Conservation (phyloP, 2,329 filamentous ascomycete genomes). For the Dothidotthia symphoricarpi region DNA sequence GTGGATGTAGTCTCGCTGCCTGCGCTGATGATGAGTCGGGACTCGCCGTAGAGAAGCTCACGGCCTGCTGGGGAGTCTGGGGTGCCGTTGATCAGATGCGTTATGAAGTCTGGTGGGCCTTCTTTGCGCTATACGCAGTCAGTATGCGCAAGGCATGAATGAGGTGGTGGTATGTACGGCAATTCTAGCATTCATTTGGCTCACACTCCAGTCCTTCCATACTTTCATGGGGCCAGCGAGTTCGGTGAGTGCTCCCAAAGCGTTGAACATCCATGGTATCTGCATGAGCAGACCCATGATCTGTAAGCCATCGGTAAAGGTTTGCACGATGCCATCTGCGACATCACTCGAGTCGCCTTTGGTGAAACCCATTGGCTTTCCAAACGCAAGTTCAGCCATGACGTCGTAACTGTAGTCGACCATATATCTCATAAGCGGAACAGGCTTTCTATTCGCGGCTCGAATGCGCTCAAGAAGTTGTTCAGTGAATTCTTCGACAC, state of each 20-base stretch:
- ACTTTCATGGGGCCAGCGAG: conserved; percentile 27
- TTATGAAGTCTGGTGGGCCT: conserved; percentile 21
- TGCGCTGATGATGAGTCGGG: conserved; percentile 33
- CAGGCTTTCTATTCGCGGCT: conserved; percentile 19
- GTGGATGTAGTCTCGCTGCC: conserved; percentile 51
- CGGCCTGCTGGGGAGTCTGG: conserved; percentile 12
- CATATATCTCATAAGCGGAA: conserved; percentile 45
- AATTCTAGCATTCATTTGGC: conserved; percentile 23
- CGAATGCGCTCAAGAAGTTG: conserved; percentile 19
- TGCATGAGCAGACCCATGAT: conserved; percentile 26
- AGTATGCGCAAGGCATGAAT: neutral
- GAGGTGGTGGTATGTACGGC: conserved; percentile 10
- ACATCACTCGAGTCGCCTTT: conserved; percentile 36
- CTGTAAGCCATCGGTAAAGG: conserved; percentile 31
- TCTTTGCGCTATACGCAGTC: conserved; percentile 11
- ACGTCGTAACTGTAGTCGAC: conserved; percentile 48
- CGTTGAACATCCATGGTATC: conserved; percentile 32
- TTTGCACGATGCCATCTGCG: conserved; percentile 23
- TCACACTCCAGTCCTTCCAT: conserved; percentile 26
- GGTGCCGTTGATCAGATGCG: conserved; percentile 24
- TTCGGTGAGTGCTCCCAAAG: conserved; percentile 16
- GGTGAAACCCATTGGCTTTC: conserved; percentile 41
- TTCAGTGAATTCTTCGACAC: conserved; percentile 25
- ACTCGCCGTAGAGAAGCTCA: conserved; percentile 28
- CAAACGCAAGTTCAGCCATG: conserved; percentile 49